Conservation (phyloP, 2,329 filamentous ascomycete genomes). For the Ophiosphaerella korrae region DNA sequence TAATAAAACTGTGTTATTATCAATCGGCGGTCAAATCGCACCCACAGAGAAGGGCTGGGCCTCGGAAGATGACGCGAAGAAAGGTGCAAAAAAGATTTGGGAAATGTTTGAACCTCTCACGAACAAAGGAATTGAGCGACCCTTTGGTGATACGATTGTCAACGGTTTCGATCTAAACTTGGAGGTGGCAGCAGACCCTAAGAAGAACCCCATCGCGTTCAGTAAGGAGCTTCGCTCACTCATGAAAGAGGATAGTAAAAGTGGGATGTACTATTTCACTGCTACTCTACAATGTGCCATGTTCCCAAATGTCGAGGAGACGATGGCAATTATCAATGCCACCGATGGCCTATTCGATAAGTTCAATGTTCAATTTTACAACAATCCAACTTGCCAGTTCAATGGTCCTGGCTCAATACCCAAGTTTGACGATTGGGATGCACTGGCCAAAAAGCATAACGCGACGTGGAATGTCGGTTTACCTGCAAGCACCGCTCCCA, state of each 20-base stretch:
- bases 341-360: slow-evolving; percentile 61
- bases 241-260: slow-evolving; percentile 50
- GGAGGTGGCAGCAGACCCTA: slow-evolving; percentile 48
- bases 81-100: slow-evolving; percentile 69
- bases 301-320: no score
- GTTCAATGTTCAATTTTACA: slow-evolving; percentile 39
- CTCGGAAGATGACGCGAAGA: slow-evolving; percentile 51
- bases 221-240: slow-evolving; percentile 61
- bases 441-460: not conserved
- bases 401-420: not conserved
- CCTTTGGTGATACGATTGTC: slow-evolving; percentile 68
- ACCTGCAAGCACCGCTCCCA: not conserved
- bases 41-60: slow-evolving; percentile 29
- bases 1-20: slow-evolving; percentile 74
- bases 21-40: slow-evolving; percentile 74
- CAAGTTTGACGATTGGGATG: not conserved
- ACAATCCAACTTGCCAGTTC: not conserved
- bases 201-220: slow-evolving; percentile 52
- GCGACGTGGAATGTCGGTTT: slow-evolving; percentile 4
- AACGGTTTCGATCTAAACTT: slow-evolving; percentile 82
- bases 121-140: slow-evolving; percentile 59
- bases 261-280: slow-evolving; percentile 60
- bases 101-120: slow-evolving; percentile 68
- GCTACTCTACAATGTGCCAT: slow-evolving; percentile 69
- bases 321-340: no score